Evolutionary conservation across 1,139 yeast genomes (phyloP).

Genomic region (Sugiyamaella xylanicola): DNA sequence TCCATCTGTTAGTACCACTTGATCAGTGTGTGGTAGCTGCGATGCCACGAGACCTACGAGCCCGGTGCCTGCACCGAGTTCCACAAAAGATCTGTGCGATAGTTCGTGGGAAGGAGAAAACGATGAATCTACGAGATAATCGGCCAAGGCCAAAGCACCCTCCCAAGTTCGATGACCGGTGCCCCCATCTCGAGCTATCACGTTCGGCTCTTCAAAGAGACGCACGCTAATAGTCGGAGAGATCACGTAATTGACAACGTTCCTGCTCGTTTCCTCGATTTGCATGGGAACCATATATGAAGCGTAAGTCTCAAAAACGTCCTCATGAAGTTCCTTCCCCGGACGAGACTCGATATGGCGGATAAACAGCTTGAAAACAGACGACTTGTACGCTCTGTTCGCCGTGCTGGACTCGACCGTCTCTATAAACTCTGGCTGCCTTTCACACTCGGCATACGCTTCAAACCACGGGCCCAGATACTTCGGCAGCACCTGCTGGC

Average conservation of each 20-base stretch:
- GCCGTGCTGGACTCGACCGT: slow-evolving; percentile 18
- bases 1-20: slow-evolving; percentile 73
- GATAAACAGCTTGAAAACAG: slow-evolving; percentile 29
- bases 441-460: slow-evolving; percentile 12
- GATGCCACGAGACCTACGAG: slow-evolving; percentile 64
- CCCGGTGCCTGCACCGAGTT: slow-evolving; percentile 91
- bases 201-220: slow-evolving; percentile 33
- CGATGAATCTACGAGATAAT: slow-evolving; percentile 44
- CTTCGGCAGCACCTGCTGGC: slow-evolving; percentile 33
- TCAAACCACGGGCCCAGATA: slow-evolving; percentile 22
- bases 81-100: slow-evolving; percentile 48
- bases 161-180: slow-evolving; percentile 96
- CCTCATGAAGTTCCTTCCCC: slow-evolving; percentile 25
- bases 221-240: slow-evolving; percentile 16
- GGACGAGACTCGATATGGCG: slow-evolving; percentile 22
- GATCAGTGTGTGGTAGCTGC: slow-evolving; percentile 36
- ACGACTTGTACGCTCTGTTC: slow-evolving; percentile 23
- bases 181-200: slow-evolving; percentile 61
- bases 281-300: slow-evolving; percentile 17
- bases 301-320: slow-evolving; percentile 31
- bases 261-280: background rate
- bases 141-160: slow-evolving; percentile 72
- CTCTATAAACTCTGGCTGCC: slow-evolving; percentile 26
- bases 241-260: slow-evolving; percentile 17
- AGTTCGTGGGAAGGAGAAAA: background rate